Base-by-base conservation (phyloP, 2,329 filamentous ascomycete species). In the Zelopaecilomyces penicillatus region DNA sequence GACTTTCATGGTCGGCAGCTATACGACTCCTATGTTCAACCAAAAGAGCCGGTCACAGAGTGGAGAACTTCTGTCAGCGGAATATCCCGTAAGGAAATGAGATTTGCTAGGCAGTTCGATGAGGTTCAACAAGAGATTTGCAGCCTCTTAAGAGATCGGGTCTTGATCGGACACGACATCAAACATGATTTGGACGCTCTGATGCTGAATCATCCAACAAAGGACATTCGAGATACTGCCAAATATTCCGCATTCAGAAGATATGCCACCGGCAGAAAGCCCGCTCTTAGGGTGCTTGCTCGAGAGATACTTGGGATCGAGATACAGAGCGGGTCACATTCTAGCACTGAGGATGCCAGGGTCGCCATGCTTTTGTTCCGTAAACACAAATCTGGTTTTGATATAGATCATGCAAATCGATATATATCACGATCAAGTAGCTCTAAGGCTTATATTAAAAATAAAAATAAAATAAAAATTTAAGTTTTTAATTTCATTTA, bases 1-100 rank as follows among this genome's bases (percentile, higher is more conserved):
- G 95, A 97, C 64, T 98, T 90, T 64, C 88, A 96, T 61, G 90
- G 90, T 12, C 78, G 85, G 29, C 88, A 95, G 63, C 70, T 98
- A 38, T 96, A 97, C 74, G 93, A 98, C 69, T 91, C 87, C 9
- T 97, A 85, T 59, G 93, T 97, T 7, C 77, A 78, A 43, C 85
- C 87, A 1, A 80, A 80, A 47, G 82, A 89, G 57, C 72, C 70
- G 44, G 87, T 98, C 2, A 89, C 85, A 10, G 87, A 98, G 65
- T 98, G 90, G 84, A 80, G 93, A 50, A 97, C 90, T 3, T 71
- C 76, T 49, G 83, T 96, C 35, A 94, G 85, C 50, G 93, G 93
- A 5, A 84, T 98, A 49, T 77, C 79, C 41, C 75, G 85, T 1
- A 78, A 78, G 48, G 80, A 88, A 52, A 83, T 97, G 76, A 70